Evolutionary conservation across 257 asterid genomes (phyloP), one percentile per base, ranked within the genome.

Genomic region (Przewalskia tangutica): DNA sequence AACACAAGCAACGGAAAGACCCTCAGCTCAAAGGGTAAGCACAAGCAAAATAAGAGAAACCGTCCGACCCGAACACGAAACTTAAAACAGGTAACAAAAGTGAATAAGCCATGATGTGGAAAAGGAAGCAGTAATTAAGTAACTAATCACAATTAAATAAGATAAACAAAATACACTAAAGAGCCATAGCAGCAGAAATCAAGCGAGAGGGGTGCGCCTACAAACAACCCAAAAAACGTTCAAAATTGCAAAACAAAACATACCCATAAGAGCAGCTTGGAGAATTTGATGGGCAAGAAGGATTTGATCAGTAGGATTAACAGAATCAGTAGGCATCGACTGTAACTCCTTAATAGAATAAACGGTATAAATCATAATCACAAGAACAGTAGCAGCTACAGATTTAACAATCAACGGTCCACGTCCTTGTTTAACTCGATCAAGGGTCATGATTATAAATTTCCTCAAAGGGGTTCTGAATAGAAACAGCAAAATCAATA

Each of bases 391-490:
- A 0, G 84, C 83, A 8, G 84, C 86, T 8, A 88, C 85, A 38
- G 90, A 82, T 76, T 85, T 85, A 18, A 86, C 87, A 1, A 88
- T 81, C 55, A 88, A 75, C 8, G 91, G 87, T 12, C 88, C 91
- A 42, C 84, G 83, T 2, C 91, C 91, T 58, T 89, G 84, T 27
- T 27, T 27, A 27, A 27, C 32, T 27, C 32, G 32, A 27, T 27
- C 32, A 27, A 27, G 32, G 32, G 68, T n/a, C 83, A 85, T 27
- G 5, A 86, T 83, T 86, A 84, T 73, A 2, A 86, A 86, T 83
- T 88, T 88, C 54, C 91, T 82, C 68, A 88, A 81, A 1, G 91
- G 91, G 58, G 88, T 88, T 70, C 81, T 88, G 67, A 86, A 88
- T 18, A 85, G 55, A 23, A 88, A 77, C 34, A 77, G 42, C 17